phyloP scores from a whole-genome alignment of 495 filamentous ascomycete genomes.

The Stereocaulon alpinum region DNA sequence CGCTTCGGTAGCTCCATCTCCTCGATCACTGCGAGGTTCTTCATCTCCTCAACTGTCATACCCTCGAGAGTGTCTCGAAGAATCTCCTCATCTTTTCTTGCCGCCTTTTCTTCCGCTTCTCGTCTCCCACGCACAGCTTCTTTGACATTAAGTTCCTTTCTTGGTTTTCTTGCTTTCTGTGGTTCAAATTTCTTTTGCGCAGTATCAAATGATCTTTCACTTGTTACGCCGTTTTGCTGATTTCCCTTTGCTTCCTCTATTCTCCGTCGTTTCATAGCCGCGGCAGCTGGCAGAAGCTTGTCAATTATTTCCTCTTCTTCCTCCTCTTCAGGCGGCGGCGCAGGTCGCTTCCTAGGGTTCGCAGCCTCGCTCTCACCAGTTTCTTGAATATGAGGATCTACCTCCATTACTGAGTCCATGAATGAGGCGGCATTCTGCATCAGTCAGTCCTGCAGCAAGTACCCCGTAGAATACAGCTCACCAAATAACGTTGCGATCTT shows the following conservation, averaged over 20 bases:
- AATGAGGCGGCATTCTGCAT: conserved; percentile 5
- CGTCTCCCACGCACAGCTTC: conserved; percentile 56
- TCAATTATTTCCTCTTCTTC: conserved; percentile 49
- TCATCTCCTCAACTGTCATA: conserved; percentile 60
- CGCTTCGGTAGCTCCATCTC: conserved; percentile 54
- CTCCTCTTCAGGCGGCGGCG: conserved; percentile 26
- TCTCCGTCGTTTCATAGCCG: conserved; percentile 60
- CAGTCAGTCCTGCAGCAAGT: background rate
- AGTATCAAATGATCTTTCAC: conserved; percentile 6
- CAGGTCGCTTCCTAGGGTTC: conserved; percentile 26
- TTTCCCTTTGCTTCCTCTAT: conserved; percentile 38
- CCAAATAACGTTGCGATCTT: conserved; percentile 11
- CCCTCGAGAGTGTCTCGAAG: conserved; percentile 43
- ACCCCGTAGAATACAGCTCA: background rate
- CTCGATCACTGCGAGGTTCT: conserved; percentile 67
- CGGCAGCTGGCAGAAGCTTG: conserved; percentile 57
- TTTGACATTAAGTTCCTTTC: conserved; percentile 54
- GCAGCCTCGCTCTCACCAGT: conserved; percentile 12
- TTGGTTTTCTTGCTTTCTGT: conserved; percentile 36
- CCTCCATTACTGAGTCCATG: conserved; percentile 33
- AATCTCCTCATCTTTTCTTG: conserved; percentile 47
- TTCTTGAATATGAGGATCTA: conserved; percentile 24
- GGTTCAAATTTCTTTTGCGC: conserved; percentile 23
- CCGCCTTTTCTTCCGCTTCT: conserved; percentile 57
- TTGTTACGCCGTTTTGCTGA: conserved; percentile 24